These are phyloP conservation scores for Tubosaeta brunneosetosa DNA, from an alignment of 768 basidiomycete genomes.

Conservation along the genomic window DNA sequence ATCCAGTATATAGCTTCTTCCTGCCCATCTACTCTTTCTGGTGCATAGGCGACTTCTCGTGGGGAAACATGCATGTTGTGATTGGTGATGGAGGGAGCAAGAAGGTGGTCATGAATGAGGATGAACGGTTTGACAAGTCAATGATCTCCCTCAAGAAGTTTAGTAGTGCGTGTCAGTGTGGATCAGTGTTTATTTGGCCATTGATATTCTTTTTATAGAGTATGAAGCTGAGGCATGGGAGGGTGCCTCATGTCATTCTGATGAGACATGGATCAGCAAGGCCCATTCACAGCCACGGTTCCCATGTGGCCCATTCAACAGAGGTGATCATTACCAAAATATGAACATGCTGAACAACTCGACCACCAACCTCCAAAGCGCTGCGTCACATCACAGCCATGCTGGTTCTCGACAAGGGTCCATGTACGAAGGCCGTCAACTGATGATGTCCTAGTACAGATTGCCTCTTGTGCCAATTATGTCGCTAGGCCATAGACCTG, in stretches of 20 bases:
- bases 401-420: conserved; percentile 36
- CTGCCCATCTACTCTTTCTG: conserved; percentile 94
- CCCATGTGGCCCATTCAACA: conserved; percentile 61
- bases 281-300: conserved; percentile 51
- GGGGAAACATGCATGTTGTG: conserved; percentile 91
- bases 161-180: conserved; percentile 58
- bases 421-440: conserved; percentile 41
- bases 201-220: conserved; percentile 44
- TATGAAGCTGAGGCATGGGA: conserved; percentile 96
- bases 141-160: conserved; percentile 99
- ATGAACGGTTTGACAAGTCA: conserved; percentile 94
- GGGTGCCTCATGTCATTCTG: conserved; percentile 65
- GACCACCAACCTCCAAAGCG: conserved; percentile 52
- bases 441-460: conserved; percentile 43
- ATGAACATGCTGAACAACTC: conserved; percentile 68
- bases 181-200: background rate
- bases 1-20: conserved; percentile 93
- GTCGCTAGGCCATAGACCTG: conserved; percentile 61
- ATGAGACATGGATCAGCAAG: conserved; percentile 69
- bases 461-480: conserved; percentile 65
- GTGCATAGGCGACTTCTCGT: conserved; percentile 98
- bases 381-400: conserved; percentile 42
- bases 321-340: conserved; percentile 88
- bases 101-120: conserved; percentile 90
- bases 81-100: conserved; percentile 93